Evolutionary conservation across 805 yeast species (phyloP), one percentile per base, ranked within the genome.

Genomic region (Teunomyces gatunensis): DNA sequence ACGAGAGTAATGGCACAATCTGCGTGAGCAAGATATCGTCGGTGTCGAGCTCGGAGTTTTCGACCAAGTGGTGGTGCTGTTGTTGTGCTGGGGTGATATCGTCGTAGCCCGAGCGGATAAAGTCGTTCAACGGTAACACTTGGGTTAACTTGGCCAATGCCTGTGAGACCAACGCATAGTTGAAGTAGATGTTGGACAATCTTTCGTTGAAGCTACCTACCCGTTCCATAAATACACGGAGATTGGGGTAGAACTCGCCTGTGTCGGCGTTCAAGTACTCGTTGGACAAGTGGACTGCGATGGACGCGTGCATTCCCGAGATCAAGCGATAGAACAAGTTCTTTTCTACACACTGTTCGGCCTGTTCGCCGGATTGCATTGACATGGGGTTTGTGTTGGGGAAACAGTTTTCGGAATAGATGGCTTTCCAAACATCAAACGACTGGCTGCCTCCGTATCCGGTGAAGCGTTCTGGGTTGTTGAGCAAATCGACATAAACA

Each of bases 361-460:
- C 66, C 53, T 54, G 60, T n/a, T 57, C 57, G 33, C 62, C 68
- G 1, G 63, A 65, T 28, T 62, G 50, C 64, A 65, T 60, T 3
- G 68, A 58, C 68, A 67, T 63, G 12, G 72, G 73, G 46, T 59
- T 66, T 5, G 74, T 67, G 54, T 71, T 74, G 6, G 83, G 82
- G 69, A 91, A 91, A 64, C 97, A 90, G 71, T 91, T 91, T 57
- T 94, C 97, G 37, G 81, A 84, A 66, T 94, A 94, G 25, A 94
- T 90, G 54, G 95, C 89, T 35, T 81, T 75, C 99, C 99, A 94
- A 41, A 94, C 89, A 61, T 86, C 89, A 55, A 85, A 82, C 18
- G 97, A 89, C 59, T 94, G 96, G 44, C 84, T 82, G 27, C 99
- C 99, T 28, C 90, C 87, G 61, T 94, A 94, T 0, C 99, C 99